Percentiles rank a stretch among this genome's conserved stretches.
Evolutionary conservation across 2,329 filamentous ascomycete species (phyloP).

Genomic region (Colletotrichum sojae): DNA sequence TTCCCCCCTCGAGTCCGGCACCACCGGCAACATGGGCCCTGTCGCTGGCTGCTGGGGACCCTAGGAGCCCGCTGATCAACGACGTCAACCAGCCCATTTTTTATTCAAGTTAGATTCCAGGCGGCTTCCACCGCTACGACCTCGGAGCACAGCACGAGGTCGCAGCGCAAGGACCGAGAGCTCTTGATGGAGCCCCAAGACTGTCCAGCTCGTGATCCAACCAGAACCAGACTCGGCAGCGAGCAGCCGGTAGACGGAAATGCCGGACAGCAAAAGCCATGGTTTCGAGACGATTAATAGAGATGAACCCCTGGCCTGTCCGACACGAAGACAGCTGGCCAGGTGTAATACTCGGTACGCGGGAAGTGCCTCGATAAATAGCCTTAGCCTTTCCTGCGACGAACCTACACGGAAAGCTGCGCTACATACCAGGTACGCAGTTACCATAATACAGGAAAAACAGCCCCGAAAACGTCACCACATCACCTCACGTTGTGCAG

Average conservation of each 20-base stretch:
- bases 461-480: slow-evolving; percentile 34
- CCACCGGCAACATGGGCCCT: slow-evolving; percentile 27
- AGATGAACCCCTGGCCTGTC: slow-evolving; percentile 26
- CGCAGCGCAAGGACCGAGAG: slow-evolving; percentile 11
- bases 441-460: neutral
- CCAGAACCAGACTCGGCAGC: too few species aligned
- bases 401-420: slow-evolving; percentile 2
- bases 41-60: slow-evolving; percentile 15
- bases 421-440: too few species aligned
- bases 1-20: slow-evolving; percentile 16
- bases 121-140: slow-evolving; percentile 5
- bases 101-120: slow-evolving; percentile 16
- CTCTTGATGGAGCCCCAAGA: neutral
- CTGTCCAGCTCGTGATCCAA: neutral
- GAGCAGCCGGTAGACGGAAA: neutral
- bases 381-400: slow-evolving; percentile 20
- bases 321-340: neutral
- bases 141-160: neutral
- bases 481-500: slow-evolving; percentile 13
- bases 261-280: slow-evolving; percentile 1
- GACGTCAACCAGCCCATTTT: slow-evolving; percentile 36
- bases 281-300: neutral
- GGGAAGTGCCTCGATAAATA: slow-evolving; percentile 10
- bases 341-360: neutral
- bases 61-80: slow-evolving; percentile 30